These are phyloP conservation scores for Chlorella sp. DNA, from an alignment of 139 green algal genomes.

Conservation along the genomic window DNA sequence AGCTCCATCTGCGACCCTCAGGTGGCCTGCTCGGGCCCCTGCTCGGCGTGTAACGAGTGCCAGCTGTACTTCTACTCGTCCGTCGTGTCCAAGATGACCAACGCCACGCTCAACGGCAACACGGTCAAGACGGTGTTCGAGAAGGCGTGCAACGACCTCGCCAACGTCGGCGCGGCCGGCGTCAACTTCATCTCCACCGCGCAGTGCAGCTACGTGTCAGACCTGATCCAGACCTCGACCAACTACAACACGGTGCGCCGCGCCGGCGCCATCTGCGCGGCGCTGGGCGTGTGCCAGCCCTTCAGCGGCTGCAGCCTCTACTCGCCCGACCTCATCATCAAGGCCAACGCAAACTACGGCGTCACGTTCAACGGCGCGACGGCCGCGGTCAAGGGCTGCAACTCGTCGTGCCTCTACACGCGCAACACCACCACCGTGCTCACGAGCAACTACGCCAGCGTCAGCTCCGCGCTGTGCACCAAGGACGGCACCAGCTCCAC, in stretches of 20 bases:
- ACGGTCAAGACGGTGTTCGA: background rate
- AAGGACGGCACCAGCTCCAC: background rate
- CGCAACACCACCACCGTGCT: background rate
- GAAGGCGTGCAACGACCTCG: background rate
- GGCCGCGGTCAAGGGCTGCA: background rate
- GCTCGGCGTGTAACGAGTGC: background rate
- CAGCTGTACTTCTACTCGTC: background rate
- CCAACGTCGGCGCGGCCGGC: background rate
- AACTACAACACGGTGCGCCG: background rate
- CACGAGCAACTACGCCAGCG: too few relatives aligned
- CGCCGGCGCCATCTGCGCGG: background rate
- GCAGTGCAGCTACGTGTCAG: background rate
- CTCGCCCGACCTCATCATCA: background rate
- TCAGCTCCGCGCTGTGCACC: too few relatives aligned
- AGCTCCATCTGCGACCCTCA: background rate
- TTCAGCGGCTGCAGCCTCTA: background rate
- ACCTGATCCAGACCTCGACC: background rate
- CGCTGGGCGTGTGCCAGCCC: background rate
- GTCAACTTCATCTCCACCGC: background rate
- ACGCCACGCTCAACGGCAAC: background rate
- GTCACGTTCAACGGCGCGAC: background rate
- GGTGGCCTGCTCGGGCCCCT: background rate
- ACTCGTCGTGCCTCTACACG: background rate
- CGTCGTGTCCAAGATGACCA: background rate
- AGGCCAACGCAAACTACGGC: background rate